Evolutionary conservation across 2,329 filamentous ascomycete genomes (phyloP), one percentile per base, ranked within the genome.

Genomic region (Fusarium palustre): DNA sequence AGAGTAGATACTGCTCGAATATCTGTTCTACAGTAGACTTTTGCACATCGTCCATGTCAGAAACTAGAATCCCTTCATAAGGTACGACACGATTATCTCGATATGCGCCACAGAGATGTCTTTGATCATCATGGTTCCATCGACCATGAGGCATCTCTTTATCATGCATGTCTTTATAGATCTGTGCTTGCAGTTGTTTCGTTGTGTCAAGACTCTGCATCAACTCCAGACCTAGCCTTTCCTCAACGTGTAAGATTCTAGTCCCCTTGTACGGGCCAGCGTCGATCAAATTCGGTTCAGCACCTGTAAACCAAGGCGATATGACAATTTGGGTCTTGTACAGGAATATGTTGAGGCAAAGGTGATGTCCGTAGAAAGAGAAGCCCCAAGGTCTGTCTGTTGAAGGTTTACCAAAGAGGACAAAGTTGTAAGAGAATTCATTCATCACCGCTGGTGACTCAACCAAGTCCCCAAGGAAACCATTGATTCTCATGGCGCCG

Each of bases 101-200:
- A 77, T 91, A 92, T 1, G 92, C 92, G 39, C 92, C 92, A 76
- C 91, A 92, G 12, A 93, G 78, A 72, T 94, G 92, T 15, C 92
- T 85, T 80, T 94, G 91, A 76, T 95, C 92, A 74, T 93, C 91
- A 68, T 89, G 90, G 77, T 94, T 94, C 91, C 91, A 94, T 16
- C 91, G 85, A 16, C 89, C 90, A 13, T 81, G 79, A 9, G 86
- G 87, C 91, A 93, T 92, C 18, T 36, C 25, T 83, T 2, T 81
- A 68, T 62, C 84, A 83, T 31, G 77, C 87, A 93, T 0, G 87
- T 80, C 11, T 11, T 43, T 50, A 25, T 56, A 49, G 15, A 56
- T 22, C 10, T 56, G 54, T 3, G 28, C 54, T 22, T 41, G 36
- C 16, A 8, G 10, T 30, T 56, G 43, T 66, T 87, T 87, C 0